phyloP scores from a whole-genome alignment of 1,139 yeast species.

The Taphrina wiesneri region DNA sequence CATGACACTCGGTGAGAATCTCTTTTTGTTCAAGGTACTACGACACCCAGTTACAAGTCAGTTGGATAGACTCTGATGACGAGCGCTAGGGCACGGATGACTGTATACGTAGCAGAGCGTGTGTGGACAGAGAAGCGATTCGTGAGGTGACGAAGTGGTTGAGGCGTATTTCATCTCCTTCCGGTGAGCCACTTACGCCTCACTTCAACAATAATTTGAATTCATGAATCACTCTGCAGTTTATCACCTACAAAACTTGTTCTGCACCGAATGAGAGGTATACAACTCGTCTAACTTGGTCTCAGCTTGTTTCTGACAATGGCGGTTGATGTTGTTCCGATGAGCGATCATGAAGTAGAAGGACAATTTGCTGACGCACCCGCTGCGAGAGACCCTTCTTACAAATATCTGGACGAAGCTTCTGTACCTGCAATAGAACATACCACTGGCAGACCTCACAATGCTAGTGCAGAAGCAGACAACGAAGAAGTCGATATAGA shows the following conservation, averaged over 20 bases:
- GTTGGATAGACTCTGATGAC: background rate
- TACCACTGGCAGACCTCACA: background rate
- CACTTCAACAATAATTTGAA: background rate
- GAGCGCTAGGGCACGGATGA: too few relatives aligned
- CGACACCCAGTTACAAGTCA: background rate
- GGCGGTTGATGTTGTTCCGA: background rate
- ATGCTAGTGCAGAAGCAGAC: background rate
- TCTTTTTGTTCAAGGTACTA: background rate
- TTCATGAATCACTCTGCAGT: too few relatives aligned
- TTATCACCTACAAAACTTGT: too few relatives aligned
- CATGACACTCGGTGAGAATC: background rate
- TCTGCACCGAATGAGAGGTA: too few relatives aligned
- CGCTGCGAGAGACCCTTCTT: conserved; percentile 12
- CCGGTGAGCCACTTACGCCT: conserved; percentile 5
- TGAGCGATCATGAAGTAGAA: background rate
- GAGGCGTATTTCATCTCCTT: background rate
- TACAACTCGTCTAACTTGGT: too few relatives aligned
- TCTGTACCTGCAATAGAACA: background rate
- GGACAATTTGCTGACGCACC: conserved; percentile 18
- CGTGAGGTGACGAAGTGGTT: background rate
- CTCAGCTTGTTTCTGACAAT: background rate
- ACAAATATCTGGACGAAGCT: conserved; percentile 4
- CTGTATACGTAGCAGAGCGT: too few relatives aligned
- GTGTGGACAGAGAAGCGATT: too few relatives aligned
- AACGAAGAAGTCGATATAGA: background rate